These are phyloP conservation scores for Ordospora colligata DNA, from an alignment of 371 early-diverging fungal genomes.

Conservation along the genomic window DNA sequence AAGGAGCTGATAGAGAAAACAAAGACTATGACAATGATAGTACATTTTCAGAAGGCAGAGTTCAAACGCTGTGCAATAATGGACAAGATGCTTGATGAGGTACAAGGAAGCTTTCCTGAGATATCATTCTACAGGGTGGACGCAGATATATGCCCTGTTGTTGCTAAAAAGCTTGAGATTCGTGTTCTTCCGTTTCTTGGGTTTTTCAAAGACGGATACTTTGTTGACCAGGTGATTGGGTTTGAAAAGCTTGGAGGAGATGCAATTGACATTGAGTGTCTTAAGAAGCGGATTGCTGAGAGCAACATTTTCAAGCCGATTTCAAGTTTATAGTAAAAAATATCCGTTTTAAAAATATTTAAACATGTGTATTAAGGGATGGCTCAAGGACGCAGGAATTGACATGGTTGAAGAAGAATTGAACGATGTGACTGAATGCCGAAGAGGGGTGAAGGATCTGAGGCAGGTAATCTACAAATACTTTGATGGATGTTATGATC, in stretches of 20 bases:
- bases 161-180: conserved; percentile 48
- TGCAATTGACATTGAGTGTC: not conserved
- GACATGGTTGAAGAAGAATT: no score
- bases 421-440: not conserved
- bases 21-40: conserved; percentile 51
- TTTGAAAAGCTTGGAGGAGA: conserved; percentile 58
- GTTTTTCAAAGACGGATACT: conserved; percentile 57
- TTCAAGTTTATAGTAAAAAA: conserved; percentile 13
- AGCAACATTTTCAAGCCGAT: conserved; percentile 32
- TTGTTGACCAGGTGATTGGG: conserved; percentile 58
- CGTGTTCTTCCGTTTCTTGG: conserved; percentile 55
- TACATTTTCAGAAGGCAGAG: conserved; percentile 56
- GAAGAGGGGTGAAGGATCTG: not conserved
- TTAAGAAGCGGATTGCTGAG: conserved; percentile 21
- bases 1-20: conserved; percentile 49
- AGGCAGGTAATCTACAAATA: not conserved
- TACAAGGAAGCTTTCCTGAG: conserved; percentile 37
- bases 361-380: no score
- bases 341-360: not conserved
- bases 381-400: no score
- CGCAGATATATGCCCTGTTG: conserved; percentile 40
- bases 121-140: conserved; percentile 53
- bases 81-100: conserved; percentile 47
- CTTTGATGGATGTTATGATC: not conserved
- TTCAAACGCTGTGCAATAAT: conserved; percentile 56